phyloP scores from a whole-genome alignment of 805 yeast genomes.

The Yamadazyma philogaea region DNA sequence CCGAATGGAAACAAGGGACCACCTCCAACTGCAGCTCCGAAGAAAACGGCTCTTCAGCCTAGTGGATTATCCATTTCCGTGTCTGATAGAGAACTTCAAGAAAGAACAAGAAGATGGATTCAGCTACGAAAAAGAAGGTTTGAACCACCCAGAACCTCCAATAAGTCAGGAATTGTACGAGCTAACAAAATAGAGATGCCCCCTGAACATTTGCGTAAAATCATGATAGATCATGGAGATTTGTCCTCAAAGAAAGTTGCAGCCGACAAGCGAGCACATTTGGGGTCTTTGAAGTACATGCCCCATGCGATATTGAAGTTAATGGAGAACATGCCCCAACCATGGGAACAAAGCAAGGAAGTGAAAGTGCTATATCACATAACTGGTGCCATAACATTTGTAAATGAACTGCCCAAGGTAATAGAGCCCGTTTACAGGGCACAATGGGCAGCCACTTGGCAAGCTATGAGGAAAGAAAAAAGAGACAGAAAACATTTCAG shows the following conservation, averaged over 20 bases:
- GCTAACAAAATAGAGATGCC: slow-evolving; percentile 81
- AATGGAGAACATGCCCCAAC: slow-evolving; percentile 95
- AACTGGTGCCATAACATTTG: slow-evolving; percentile 94
- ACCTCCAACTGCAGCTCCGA: background rate
- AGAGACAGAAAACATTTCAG: slow-evolving; percentile 86
- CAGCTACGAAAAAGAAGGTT: slow-evolving; percentile 59
- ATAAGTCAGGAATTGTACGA: slow-evolving; percentile 44
- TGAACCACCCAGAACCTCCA: slow-evolving; percentile 23
- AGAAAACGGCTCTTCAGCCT: background rate
- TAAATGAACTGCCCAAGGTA: slow-evolving; percentile 87
- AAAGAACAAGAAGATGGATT: slow-evolving; percentile 57
- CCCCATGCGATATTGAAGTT: slow-evolving; percentile 93
- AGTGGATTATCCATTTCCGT: slow-evolving; percentile 21
- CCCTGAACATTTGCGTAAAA: slow-evolving; percentile 86
- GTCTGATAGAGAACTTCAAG: slow-evolving; percentile 33
- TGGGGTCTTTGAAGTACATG: slow-evolving; percentile 90
- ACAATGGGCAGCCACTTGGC: slow-evolving; percentile 95
- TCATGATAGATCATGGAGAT: slow-evolving; percentile 80
- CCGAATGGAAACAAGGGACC: background rate
- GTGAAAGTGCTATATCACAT: slow-evolving; percentile 87
- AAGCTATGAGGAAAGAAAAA: slow-evolving; percentile 90
- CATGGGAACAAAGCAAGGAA: slow-evolving; percentile 89
- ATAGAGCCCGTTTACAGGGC: slow-evolving; percentile 88
- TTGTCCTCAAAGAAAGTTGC: slow-evolving; percentile 75
- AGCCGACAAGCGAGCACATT: slow-evolving; percentile 78